Evolutionary conservation across 495 filamentous ascomycete genomes (phyloP).

Genomic region (Evernia prunastri): DNA sequence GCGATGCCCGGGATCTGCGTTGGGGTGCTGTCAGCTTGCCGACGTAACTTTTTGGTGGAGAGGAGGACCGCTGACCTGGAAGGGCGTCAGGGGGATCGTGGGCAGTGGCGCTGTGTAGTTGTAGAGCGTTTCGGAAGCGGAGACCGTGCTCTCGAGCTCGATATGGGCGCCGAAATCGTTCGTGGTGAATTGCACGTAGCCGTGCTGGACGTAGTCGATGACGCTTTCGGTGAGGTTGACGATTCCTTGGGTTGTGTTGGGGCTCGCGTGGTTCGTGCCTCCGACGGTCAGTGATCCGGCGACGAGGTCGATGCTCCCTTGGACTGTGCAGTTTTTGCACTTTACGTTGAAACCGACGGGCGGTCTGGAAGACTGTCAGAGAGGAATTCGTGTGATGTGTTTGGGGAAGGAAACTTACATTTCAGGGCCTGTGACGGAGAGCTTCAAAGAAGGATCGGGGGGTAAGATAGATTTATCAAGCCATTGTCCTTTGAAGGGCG

Average conservation of each 20-base stretch:
- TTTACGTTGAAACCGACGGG: conserved; percentile 21
- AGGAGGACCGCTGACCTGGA: conserved; percentile 20
- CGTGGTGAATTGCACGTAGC: conserved; percentile 26
- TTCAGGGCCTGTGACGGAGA: conserved; percentile 12
- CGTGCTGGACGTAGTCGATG: conserved; percentile 25
- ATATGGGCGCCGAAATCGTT: conserved; percentile 29
- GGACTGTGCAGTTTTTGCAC: conserved; percentile 32
- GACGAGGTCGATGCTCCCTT: conserved; percentile 28
- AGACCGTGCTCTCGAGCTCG: conserved; percentile 28
- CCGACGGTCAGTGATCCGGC: conserved; percentile 25
- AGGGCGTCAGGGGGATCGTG: conserved; percentile 28
- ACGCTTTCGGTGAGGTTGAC: conserved; percentile 17
- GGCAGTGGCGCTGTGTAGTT: conserved; percentile 25
- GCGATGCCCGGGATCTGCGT: conserved; percentile 31
- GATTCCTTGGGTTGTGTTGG: conserved; percentile 3
- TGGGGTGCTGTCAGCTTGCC: not conserved
- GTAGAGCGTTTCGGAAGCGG: conserved; percentile 15
- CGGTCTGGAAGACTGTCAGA: conserved; percentile 10
- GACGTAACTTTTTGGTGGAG: not conserved
- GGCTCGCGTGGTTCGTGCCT: not conserved
- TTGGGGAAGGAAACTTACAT: conserved; percentile 6
- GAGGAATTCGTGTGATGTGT: not conserved
- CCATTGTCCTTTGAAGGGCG: conserved; percentile 14
- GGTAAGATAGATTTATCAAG: conserved; percentile 23
- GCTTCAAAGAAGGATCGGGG: conserved; percentile 10